Evolutionary conservation across 805 yeast genomes (phyloP).

Genomic region (Starmera dryadoides): DNA sequence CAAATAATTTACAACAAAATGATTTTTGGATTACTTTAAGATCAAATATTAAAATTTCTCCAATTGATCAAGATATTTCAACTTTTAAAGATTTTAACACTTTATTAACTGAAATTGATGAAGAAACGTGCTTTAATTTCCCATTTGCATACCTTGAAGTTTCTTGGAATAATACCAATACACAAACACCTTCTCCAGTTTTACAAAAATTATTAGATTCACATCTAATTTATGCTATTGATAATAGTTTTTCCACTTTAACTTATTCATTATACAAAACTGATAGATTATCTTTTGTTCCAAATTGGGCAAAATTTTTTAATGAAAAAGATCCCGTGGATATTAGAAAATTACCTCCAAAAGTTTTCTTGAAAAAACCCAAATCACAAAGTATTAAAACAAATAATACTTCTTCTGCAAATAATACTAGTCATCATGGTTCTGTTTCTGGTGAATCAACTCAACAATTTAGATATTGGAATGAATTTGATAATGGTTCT

Average conservation of each 20-base stretch:
- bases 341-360: constrained; percentile 40
- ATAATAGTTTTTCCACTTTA: constrained; percentile 29
- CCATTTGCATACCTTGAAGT: constrained; percentile 46
- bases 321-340: constrained; percentile 23
- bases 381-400: neutral
- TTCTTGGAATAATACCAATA: constrained; percentile 27
- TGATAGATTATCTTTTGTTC: constrained; percentile 23
- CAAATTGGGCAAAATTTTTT: constrained; percentile 32
- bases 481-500: constrained; percentile 58
- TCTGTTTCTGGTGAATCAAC: constrained; percentile 11
- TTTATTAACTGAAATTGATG: constrained; percentile 3
- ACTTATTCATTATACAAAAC: constrained; percentile 21
- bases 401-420: constrained; percentile 1
- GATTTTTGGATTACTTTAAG: constrained; percentile 15
- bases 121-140: constrained; percentile 22
- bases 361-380: constrained; percentile 2
- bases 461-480: constrained; percentile 46
- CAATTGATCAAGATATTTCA: neutral
- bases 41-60: constrained; percentile 15
- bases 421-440: constrained; percentile 1
- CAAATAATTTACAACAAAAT: neutral
- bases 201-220: constrained; percentile 34
- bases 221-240: constrained; percentile 41
- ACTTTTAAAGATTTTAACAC: neutral
- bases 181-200: constrained; percentile 16